These are phyloP conservation scores for Stygiomarasmius scandens DNA, from an alignment of 1,284 basidiomycete genomes.

Conservation along the genomic window DNA sequence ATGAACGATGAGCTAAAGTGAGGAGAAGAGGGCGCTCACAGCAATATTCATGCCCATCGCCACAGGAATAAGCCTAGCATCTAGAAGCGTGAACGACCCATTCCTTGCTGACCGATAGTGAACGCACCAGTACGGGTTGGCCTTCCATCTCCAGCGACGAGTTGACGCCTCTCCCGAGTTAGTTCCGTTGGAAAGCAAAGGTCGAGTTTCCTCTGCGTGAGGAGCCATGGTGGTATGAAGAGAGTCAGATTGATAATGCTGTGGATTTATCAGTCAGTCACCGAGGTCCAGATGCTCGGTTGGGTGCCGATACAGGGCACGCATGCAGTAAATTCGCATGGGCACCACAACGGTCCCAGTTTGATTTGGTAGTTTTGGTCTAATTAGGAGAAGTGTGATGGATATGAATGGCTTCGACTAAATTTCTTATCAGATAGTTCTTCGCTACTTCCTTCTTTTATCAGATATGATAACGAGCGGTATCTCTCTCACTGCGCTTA, in stretches of 20 bases:
- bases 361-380: neutral
- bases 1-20: neutral
- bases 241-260: neutral
- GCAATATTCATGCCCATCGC: slow-evolving; percentile 45
- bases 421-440: neutral
- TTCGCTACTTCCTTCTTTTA: too few relatives aligned
- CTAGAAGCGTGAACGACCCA: too few relatives aligned
- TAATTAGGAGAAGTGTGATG: neutral
- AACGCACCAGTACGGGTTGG: slow-evolving; percentile 37
- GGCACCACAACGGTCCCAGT: neutral
- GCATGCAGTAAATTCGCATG: neutral
- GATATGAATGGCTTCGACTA: neutral
- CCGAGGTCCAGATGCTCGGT: neutral
- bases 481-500: too few relatives aligned
- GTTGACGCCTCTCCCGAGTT: neutral
- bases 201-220: neutral
- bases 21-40: slow-evolving; percentile 26
- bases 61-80: slow-evolving; percentile 44
- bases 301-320: neutral
- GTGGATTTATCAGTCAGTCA: neutral
- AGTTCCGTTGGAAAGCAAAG: neutral
- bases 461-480: too few relatives aligned
- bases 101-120: neutral
- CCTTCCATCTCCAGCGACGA: neutral
- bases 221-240: neutral